Percentiles rank a stretch among this genome's conserved stretches.
phyloP scores from a whole-genome alignment of 306 rosid genomes.

The Dryas octopetala region DNA sequence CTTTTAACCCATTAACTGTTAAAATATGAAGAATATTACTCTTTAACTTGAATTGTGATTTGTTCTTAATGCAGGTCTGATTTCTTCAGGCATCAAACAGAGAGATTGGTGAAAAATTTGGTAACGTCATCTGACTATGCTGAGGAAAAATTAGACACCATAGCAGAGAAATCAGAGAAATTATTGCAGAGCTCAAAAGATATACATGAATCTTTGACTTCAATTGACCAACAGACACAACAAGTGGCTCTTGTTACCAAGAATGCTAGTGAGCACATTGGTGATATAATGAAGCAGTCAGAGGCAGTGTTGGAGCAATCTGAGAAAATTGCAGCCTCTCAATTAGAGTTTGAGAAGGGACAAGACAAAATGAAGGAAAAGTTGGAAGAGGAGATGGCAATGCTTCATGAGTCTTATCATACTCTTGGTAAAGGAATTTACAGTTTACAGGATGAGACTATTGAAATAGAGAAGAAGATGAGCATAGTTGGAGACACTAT shows the following conservation, averaged over 20 bases:
- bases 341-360: constrained; percentile 52
- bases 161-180: constrained; percentile 49
- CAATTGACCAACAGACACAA: constrained; percentile 38
- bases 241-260: constrained; percentile 41
- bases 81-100: constrained; percentile 61
- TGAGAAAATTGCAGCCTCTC: constrained; percentile 53
- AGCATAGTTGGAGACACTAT: constrained; percentile 56
- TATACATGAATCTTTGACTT: constrained; percentile 43
- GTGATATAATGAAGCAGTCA: constrained; percentile 46
- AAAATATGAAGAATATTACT: not conserved
- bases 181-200: constrained; percentile 46
- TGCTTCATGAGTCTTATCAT: constrained; percentile 49
- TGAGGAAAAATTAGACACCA: constrained; percentile 55
- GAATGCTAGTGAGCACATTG: constrained; percentile 45
- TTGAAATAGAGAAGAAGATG: constrained; percentile 51
- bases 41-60: not conserved
- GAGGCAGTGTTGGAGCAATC: constrained; percentile 54
- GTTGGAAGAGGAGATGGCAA: constrained; percentile 52
- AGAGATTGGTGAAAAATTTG: constrained; percentile 69
- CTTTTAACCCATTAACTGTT: not conserved
- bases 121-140: constrained; percentile 59
- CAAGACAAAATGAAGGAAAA: constrained; percentile 56
- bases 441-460: constrained; percentile 49
- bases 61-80: constrained; percentile 35
- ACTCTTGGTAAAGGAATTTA: constrained; percentile 51